Conservation (phyloP, 2,329 filamentous ascomycete genomes). For the Xylaria hypoxylon region DNA sequence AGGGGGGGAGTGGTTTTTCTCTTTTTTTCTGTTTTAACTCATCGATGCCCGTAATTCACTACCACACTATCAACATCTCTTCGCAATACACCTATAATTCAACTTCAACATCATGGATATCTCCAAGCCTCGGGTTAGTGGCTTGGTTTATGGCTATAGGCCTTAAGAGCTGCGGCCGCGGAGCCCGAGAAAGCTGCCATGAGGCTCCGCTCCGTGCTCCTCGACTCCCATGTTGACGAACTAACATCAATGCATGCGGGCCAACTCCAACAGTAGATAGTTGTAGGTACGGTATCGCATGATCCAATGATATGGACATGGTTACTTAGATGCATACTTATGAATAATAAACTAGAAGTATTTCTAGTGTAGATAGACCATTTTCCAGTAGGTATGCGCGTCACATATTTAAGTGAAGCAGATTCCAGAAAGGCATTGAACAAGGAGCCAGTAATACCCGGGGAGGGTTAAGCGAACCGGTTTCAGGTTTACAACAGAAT, state of each 20-base stretch:
- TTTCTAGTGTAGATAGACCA: background rate
- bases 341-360: background rate
- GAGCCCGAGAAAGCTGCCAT: background rate
- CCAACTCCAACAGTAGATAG: background rate
- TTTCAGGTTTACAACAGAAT: constrained; percentile 25
- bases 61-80: background rate
- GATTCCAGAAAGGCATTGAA: background rate
- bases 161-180: background rate
- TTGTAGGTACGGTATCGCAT: background rate
- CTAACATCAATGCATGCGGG: background rate
- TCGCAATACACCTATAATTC: background rate
- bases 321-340: too few relatives aligned
- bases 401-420: constrained; percentile 17
- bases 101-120: constrained; percentile 10
- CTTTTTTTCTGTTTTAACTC: background rate
- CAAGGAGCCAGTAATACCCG: background rate
- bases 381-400: background rate
- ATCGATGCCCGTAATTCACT: too few relatives aligned
- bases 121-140: constrained; percentile 23
- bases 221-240: too few relatives aligned
- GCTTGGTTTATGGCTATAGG: constrained; percentile 12
- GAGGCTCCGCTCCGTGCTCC: background rate
- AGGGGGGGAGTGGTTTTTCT: too few relatives aligned
- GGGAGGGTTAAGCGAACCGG: background rate
- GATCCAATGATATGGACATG: background rate